A percentile compares a stretch with the other conserved stretches of the same genome.
Evolutionary conservation across 192 early-diverging fungal genomes (phyloP).

Genomic region (Bifiguratus adelaidae): DNA sequence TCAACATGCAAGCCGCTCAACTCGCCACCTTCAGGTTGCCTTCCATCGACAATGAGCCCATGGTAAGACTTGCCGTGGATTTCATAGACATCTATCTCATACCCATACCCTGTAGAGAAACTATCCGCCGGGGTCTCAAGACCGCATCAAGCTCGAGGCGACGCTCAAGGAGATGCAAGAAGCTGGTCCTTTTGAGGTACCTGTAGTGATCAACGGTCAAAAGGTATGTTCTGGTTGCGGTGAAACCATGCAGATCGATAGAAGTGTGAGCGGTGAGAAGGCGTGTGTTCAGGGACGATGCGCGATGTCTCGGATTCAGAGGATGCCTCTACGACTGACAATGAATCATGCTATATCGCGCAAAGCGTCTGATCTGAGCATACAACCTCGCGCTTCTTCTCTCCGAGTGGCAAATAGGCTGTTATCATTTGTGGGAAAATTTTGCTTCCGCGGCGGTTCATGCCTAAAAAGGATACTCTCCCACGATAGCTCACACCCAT

Average conservation of each 20-base stretch:
- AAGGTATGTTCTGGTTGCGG: conserved; percentile 51
- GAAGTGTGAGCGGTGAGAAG: too few species aligned
- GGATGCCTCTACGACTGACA: not conserved
- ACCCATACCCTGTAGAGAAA: conserved; percentile 5
- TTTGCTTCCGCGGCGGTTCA: not conserved
- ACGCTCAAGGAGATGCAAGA: conserved; percentile 70
- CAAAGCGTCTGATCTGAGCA: not conserved
- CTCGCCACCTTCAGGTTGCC: conserved; percentile 80
- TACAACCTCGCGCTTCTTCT: not conserved
- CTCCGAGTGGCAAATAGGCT: not conserved
- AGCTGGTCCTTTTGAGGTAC: conserved; percentile 63
- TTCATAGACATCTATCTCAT: not conserved
- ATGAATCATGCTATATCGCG: not conserved
- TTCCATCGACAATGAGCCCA: conserved; percentile 78
- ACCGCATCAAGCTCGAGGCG: conserved; percentile 59
- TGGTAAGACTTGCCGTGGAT: conserved; percentile 24
- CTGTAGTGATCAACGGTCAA: conserved; percentile 77
- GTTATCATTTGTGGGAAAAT: not conserved
- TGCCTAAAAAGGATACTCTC: not conserved
- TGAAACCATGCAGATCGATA: too few species aligned
- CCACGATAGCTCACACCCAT: too few species aligned
- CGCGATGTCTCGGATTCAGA: not conserved
- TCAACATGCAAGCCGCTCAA: conserved; percentile 37
- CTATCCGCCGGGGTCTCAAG: conserved; percentile 66
- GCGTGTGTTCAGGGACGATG: too few species aligned